These are phyloP conservation scores for Calonectria montana DNA, from an alignment of 2,329 filamentous ascomycete genomes.

Conservation along the genomic window DNA sequence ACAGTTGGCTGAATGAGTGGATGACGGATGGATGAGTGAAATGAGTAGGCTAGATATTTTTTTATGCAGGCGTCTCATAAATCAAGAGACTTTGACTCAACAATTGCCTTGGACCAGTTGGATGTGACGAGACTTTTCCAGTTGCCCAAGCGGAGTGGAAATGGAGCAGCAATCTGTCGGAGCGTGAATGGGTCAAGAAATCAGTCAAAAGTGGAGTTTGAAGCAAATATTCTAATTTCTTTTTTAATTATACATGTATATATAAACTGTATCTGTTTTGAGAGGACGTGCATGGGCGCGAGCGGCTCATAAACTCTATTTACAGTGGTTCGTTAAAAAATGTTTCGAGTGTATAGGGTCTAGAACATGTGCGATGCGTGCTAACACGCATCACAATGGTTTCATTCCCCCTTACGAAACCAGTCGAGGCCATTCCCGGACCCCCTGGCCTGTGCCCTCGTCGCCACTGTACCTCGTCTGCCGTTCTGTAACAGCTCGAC, in stretches of 20 bases:
- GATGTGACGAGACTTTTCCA: not conserved
- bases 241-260: not conserved
- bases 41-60: conserved; percentile 17
- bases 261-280: not conserved
- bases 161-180: not conserved
- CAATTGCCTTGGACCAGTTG: not conserved
- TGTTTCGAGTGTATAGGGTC: not conserved
- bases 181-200: too few relatives aligned
- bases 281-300: not conserved
- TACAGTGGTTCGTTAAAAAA: not conserved
- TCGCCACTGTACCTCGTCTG: too few relatives aligned
- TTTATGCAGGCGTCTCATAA: conserved; percentile 24
- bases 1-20: conserved; percentile 13
- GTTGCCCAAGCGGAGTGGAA: not conserved
- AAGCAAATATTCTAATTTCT: not conserved
- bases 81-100: conserved; percentile 20
- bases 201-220: not conserved
- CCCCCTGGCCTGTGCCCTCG: not conserved
- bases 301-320: not conserved
- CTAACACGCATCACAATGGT: not conserved
- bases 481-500: not conserved
- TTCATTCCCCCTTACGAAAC: not conserved
- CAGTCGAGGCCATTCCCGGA: not conserved
- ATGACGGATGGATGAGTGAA: conserved; percentile 18
- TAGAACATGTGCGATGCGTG: not conserved